Percentiles rank a stretch among this genome's conserved stretches.
Evolutionary conservation across 208 protist species (phyloP).

Genomic region (Sergeia podlipaevii): DNA sequence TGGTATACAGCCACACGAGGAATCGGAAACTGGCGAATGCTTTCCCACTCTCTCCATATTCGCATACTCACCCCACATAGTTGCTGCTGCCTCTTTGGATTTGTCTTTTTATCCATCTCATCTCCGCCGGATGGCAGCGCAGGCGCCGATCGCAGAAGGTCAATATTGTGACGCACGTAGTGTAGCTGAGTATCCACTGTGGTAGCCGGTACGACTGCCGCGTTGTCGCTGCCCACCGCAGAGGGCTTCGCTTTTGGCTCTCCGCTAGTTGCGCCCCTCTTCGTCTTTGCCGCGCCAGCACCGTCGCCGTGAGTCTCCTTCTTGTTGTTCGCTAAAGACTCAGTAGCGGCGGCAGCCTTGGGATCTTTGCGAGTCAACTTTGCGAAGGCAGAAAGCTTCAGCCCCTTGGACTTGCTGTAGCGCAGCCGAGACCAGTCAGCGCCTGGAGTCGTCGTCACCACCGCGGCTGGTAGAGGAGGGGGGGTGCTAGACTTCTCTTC

Average conservation of each 20-base stretch:
- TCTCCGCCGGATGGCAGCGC: background rate
- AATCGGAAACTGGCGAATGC: background rate
- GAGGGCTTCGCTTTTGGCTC: background rate
- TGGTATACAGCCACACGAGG: constrained; percentile 6
- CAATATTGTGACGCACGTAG: constrained; percentile 4
- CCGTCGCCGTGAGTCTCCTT: background rate
- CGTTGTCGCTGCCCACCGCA: constrained; percentile 3
- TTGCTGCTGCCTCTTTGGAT: too few relatives aligned
- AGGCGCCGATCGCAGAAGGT: background rate
- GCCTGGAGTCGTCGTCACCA: too few relatives aligned
- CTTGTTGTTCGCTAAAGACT: too few relatives aligned
- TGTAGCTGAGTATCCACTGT: constrained; percentile 5
- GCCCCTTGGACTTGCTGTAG: background rate
- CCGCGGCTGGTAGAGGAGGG: too few relatives aligned
- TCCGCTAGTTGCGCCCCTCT: background rate
- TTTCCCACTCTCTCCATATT: background rate
- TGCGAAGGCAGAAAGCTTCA: background rate
- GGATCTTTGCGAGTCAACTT: too few relatives aligned
- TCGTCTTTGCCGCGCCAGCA: background rate
- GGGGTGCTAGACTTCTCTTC: background rate
- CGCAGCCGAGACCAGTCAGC: too few relatives aligned
- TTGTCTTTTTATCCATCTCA: too few relatives aligned
- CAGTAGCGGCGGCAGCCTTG: too few relatives aligned
- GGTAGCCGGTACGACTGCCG: background rate
- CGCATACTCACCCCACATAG: background rate